Evolutionary conservation across 208 protist genomes (phyloP).

Genomic region (Acanthamoeba healyi): DNA sequence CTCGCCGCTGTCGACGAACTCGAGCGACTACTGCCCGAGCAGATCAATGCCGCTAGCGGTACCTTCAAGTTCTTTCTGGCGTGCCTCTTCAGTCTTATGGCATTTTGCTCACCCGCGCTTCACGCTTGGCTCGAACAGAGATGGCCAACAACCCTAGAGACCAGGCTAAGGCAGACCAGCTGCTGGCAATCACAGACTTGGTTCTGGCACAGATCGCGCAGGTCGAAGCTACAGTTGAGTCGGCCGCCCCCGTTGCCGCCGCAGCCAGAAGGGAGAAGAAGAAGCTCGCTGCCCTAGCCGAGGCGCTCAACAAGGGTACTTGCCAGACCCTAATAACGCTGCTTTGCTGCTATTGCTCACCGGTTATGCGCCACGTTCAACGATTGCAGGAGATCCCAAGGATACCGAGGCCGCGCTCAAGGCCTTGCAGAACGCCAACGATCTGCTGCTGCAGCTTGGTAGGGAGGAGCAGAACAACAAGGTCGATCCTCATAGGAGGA

Average conservation of each 20-base stretch:
- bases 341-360: not conserved
- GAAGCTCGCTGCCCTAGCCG: not conserved
- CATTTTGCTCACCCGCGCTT: not conserved
- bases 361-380: not conserved
- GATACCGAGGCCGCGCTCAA: conserved; percentile 17
- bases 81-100: not conserved
- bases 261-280: conserved; percentile 40
- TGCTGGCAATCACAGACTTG: not conserved
- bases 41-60: conserved; percentile 36
- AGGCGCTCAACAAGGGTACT: not conserved
- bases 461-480: conserved; percentile 33
- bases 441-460: not conserved
- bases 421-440: conserved; percentile 22
- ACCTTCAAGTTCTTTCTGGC: not conserved
- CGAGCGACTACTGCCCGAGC: conserved; percentile 63
- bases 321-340: too few species aligned
- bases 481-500: conserved; percentile 60
- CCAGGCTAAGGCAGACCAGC: not conserved
- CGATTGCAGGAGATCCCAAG: not conserved
- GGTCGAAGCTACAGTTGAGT: not conserved
- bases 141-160: not conserved
- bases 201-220: not conserved
- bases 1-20: conserved; percentile 44
- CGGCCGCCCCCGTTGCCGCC: conserved; percentile 22
- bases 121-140: not conserved